Evolutionary conservation across 495 filamentous ascomycete genomes (phyloP).

Genomic region (Neurospora cerealis): DNA sequence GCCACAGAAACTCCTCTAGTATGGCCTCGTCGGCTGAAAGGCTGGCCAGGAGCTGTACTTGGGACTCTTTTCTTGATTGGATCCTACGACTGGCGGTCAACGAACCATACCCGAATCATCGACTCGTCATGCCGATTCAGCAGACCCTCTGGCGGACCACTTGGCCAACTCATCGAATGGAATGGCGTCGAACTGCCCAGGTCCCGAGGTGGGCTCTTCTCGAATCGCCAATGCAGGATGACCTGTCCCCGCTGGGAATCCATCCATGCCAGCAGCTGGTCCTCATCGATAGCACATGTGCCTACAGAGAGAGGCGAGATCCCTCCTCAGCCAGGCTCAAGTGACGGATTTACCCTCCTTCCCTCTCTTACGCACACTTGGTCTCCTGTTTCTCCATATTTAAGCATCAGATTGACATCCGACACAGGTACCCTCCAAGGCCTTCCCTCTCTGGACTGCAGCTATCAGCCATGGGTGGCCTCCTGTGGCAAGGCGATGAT

Average conservation of each 20-base stretch:
- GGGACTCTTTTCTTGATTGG: neutral
- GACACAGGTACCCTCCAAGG: neutral
- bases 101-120: neutral
- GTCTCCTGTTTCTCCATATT: neutral
- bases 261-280: neutral
- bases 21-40: neutral
- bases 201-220: neutral
- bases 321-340: neutral
- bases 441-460: neutral
- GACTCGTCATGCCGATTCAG: neutral
- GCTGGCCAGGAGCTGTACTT: neutral
- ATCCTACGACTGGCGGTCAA: constrained; percentile 7
- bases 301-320: neutral
- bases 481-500: neutral
- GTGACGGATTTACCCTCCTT: neutral
- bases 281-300: neutral
- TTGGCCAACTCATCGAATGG: constrained; percentile 1
- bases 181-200: constrained; percentile 1
- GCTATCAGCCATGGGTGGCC: neutral
- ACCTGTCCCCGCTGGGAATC: neutral
- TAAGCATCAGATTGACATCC: neutral
- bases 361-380: neutral
- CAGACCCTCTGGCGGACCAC: constrained; percentile 3
- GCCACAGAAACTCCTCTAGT: neutral
- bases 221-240: constrained; percentile 3